A percentile compares a stretch with the other conserved stretches of the same genome.
phyloP scores from a whole-genome alignment of 495 filamentous ascomycete genomes.

The Acidomyces sp. region DNA sequence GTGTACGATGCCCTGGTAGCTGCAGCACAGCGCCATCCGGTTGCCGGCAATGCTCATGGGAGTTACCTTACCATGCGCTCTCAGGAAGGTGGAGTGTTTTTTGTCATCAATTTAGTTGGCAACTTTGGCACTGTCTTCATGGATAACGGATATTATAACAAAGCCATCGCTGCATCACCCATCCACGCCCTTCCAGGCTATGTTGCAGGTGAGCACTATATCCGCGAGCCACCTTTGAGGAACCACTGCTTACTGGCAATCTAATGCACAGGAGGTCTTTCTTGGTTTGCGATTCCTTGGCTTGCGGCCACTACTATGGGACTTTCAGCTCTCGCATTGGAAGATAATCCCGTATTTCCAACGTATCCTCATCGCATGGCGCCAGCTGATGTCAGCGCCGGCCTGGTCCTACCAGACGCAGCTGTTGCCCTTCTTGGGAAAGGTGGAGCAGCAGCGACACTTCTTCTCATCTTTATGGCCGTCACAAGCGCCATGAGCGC shows the following conservation, averaged over 20 bases:
- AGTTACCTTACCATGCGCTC: slow-evolving; percentile 86
- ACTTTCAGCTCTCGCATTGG: slow-evolving; percentile 72
- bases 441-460: slow-evolving; percentile 70
- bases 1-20: slow-evolving; percentile 70
- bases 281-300: slow-evolving; percentile 96
- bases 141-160: slow-evolving; percentile 63
- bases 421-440: slow-evolving; percentile 80
- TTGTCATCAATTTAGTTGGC: slow-evolving; percentile 62
- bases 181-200: slow-evolving; percentile 88
- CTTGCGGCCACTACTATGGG: slow-evolving; percentile 87
- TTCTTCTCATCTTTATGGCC: slow-evolving; percentile 90
- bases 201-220: slow-evolving; percentile 72
- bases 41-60: slow-evolving; percentile 72
- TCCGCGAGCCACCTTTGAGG: no score
- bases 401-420: slow-evolving; percentile 77
- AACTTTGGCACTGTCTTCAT: slow-evolving; percentile 25
- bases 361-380: slow-evolving; percentile 61
- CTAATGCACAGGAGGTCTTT: no score
- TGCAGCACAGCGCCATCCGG: slow-evolving; percentile 59
- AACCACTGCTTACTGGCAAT: no score
- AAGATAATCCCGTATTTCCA: slow-evolving; percentile 60
- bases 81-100: slow-evolving; percentile 82
- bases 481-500: slow-evolving; percentile 83
- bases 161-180: slow-evolving; percentile 83
- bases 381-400: slow-evolving; percentile 64